These are phyloP conservation scores for Aspergillus unguis DNA, from an alignment of 2,329 filamentous ascomycete species.

Conservation along the genomic window DNA sequence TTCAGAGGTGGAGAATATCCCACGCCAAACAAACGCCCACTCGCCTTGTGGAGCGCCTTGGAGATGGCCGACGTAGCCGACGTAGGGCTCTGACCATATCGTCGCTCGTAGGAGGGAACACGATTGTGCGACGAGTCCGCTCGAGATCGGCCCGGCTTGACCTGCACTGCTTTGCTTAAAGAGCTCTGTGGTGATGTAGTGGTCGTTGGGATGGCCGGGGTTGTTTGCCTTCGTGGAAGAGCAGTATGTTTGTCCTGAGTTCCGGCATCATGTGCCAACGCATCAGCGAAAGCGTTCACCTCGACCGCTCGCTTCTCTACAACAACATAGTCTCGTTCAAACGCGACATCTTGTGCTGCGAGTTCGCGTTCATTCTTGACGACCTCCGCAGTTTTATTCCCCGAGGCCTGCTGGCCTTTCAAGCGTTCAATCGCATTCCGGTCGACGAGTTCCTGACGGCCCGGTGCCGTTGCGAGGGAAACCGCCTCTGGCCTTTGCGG, in stretches of 20 bases:
- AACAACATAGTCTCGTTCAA: constrained; percentile 91
- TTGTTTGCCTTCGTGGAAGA: constrained; percentile 72
- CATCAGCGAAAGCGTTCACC: constrained; percentile 95
- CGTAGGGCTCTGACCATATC: constrained; percentile 68
- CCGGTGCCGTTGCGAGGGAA: constrained; percentile 40
- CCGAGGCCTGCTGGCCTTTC: constrained; percentile 50
- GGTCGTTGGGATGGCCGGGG: constrained; percentile 67
- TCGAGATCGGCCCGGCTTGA: constrained; percentile 63
- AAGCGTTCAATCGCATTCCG: constrained; percentile 59
- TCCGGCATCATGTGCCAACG: constrained; percentile 79
- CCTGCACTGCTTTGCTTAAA: constrained; percentile 69
- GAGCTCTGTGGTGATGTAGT: constrained; percentile 67
- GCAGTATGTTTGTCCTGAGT: constrained; percentile 56
- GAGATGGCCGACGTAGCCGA: constrained; percentile 88
- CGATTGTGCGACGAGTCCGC: constrained; percentile 64
- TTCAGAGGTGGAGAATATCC: constrained; percentile 50
- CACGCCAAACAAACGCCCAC: constrained; percentile 55
- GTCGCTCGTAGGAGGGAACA: constrained; percentile 74
- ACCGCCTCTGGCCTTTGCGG: constrained; percentile 33
- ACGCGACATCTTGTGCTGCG: constrained; percentile 79
- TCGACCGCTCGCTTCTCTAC: constrained; percentile 94
- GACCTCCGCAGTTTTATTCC: constrained; percentile 36
- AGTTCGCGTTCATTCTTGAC: constrained; percentile 52
- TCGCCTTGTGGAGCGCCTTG: constrained; percentile 92
- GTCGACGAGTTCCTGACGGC: constrained; percentile 38